These are phyloP conservation scores for Chlorella sp. DNA, from an alignment of 139 green algal genomes.

Conservation along the genomic window DNA sequence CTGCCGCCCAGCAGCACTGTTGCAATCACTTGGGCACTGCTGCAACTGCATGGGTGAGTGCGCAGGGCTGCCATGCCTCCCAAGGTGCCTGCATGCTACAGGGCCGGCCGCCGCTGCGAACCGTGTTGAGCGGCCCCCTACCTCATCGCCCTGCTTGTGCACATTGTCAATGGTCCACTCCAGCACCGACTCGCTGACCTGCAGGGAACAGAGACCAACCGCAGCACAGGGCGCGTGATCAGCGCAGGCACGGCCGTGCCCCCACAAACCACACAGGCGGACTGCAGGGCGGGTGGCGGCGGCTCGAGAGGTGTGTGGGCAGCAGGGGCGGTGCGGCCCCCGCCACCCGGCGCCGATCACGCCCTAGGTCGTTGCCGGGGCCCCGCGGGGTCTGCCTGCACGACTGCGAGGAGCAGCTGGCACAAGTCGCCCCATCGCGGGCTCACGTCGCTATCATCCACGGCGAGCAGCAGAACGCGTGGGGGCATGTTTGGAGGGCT, in stretches of 20 bases:
- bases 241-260: too few species aligned
- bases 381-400: too few species aligned
- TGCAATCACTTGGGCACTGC: too few species aligned
- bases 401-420: too few species aligned
- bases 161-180: conserved; percentile 51
- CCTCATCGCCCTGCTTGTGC: conserved; percentile 44
- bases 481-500: not conserved
- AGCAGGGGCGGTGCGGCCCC: not conserved
- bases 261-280: not conserved
- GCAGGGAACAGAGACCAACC: not conserved
- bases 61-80: too few species aligned
- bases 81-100: too few species aligned
- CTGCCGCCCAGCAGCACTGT: too few species aligned
- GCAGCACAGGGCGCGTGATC: too few species aligned
- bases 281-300: not conserved
- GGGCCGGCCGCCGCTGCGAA: too few species aligned
- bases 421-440: too few species aligned
- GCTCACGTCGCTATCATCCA: conserved; percentile 49
- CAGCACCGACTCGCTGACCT: conserved; percentile 44
- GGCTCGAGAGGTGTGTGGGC: not conserved
- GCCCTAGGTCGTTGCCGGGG: too few species aligned
- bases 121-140: not conserved
- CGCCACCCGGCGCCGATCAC: not conserved
- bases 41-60: too few species aligned
- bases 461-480: conserved; percentile 43